Conservation (phyloP, 768 basidiomycete species). For the Suillus alpinus region DNA sequence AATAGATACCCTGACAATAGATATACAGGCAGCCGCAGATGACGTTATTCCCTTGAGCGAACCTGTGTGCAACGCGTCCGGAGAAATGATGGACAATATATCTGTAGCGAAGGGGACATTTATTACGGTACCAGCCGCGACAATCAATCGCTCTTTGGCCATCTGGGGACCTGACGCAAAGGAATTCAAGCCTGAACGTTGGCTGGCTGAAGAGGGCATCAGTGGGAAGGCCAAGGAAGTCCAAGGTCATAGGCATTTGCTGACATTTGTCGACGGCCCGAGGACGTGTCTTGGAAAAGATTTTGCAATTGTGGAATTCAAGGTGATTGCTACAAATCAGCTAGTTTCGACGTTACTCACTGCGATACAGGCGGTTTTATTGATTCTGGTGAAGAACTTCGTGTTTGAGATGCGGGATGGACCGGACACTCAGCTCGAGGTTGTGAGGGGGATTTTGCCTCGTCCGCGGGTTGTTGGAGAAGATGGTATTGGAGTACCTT, state of each 20-base stretch:
- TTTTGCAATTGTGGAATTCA: slow-evolving; percentile 28
- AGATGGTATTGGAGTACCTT: slow-evolving; percentile 12
- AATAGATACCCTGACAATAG: neutral
- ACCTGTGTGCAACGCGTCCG: slow-evolving; percentile 43
- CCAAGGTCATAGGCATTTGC: slow-evolving; percentile 25
- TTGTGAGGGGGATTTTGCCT: slow-evolving; percentile 28
- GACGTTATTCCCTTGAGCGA: slow-evolving; percentile 56
- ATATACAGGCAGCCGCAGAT: slow-evolving; percentile 43
- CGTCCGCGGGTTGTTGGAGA: slow-evolving; percentile 32
- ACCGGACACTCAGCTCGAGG: slow-evolving; percentile 30
- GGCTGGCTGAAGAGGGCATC: slow-evolving; percentile 14
- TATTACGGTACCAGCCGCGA: slow-evolving; percentile 41
- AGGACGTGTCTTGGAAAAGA: slow-evolving; percentile 25
- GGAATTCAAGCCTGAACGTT: slow-evolving; percentile 22
- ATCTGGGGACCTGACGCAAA: slow-evolving; percentile 29
- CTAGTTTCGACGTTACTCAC: neutral
- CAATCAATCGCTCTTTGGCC: slow-evolving; percentile 46
- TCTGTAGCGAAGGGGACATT: slow-evolving; percentile 47
- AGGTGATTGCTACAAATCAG: slow-evolving; percentile 11
- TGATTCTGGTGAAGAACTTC: slow-evolving; percentile 37
- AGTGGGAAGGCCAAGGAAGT: slow-evolving; percentile 17
- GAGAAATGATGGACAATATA: slow-evolving; percentile 39
- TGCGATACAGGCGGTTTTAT: slow-evolving; percentile 11
- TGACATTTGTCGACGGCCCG: slow-evolving; percentile 30
- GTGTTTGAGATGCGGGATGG: slow-evolving; percentile 32